phyloP scores from a whole-genome alignment of 805 yeast genomes.

The Metschnikowia vanudenii region DNA sequence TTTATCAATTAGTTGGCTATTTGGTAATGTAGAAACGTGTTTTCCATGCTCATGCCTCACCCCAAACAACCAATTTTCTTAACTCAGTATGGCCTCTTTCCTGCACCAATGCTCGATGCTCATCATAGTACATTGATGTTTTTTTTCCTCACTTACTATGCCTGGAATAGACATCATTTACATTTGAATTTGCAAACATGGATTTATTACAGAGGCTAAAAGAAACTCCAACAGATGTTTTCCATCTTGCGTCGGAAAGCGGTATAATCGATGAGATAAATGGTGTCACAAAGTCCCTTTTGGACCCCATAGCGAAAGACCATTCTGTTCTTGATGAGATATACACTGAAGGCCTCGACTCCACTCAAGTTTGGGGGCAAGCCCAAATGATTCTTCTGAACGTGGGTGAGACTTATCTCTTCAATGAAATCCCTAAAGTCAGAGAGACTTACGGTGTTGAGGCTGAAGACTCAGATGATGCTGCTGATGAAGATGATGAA shows the following conservation, averaged over 20 bases:
- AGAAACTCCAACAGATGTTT: conserved; percentile 17
- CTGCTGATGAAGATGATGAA: conserved; percentile 20
- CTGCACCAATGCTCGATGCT: conserved; percentile 19
- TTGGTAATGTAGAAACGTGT: too few species aligned
- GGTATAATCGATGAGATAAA: conserved; percentile 24
- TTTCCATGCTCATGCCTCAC: too few species aligned
- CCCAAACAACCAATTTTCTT: not conserved
- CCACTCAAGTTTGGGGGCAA: conserved; percentile 93
- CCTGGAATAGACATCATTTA: not conserved
- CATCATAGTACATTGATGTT: conserved; percentile 9
- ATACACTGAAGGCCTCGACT: conserved; percentile 80
- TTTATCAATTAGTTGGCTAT: too few species aligned
- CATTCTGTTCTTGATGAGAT: conserved; percentile 75
- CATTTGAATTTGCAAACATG: conserved; percentile 6
- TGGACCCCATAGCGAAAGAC: conserved; percentile 57
- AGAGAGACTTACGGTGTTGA: conserved; percentile 31
- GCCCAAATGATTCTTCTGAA: conserved; percentile 81
- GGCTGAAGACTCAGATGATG: conserved; percentile 14
- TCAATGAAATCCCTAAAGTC: conserved; percentile 53
- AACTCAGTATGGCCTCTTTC: not conserved
- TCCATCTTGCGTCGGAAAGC: conserved; percentile 10
- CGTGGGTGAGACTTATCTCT: conserved; percentile 62
- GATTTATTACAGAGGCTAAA: conserved; percentile 15
- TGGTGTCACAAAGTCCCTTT: conserved; percentile 42
- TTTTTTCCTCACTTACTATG: conserved; percentile 3